Conservation (phyloP, 148 eudicot genomes). For the Silene conica region DNA sequence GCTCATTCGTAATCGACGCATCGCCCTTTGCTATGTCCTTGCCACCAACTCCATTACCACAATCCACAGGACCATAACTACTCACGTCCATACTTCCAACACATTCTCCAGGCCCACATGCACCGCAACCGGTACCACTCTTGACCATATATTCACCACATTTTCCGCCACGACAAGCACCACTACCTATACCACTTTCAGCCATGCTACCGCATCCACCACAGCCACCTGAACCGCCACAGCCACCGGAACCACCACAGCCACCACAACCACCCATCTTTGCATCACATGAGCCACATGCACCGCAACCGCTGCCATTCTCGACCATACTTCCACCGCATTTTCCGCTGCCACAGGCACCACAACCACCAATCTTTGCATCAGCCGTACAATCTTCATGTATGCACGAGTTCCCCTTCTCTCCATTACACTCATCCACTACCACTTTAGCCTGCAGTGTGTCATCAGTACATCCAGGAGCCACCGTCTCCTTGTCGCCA, state of each 20-base stretch:
- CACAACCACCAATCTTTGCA: background rate
- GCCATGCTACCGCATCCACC: conserved; percentile 21
- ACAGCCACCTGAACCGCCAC: no score
- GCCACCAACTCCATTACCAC: conserved; percentile 17
- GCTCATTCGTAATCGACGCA: conserved; percentile 8
- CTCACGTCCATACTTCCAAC: conserved; percentile 30
- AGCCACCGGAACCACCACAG: conserved; percentile 29
- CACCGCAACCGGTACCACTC: conserved; percentile 11
- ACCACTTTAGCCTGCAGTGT: conserved; percentile 22
- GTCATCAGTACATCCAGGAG: conserved; percentile 14
- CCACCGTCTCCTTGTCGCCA: conserved; percentile 6
- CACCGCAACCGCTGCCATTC: conserved; percentile 7
- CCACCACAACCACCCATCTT: conserved; percentile 28
- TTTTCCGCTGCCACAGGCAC: conserved; percentile 25
- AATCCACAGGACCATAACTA: background rate
- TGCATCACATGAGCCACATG: background rate
- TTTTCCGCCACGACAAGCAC: conserved; percentile 28
- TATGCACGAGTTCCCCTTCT: conserved; percentile 12
- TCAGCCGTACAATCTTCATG: background rate
- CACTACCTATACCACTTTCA: conserved; percentile 34
- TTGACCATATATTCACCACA: conserved; percentile 3
- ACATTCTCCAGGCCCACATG: no score
- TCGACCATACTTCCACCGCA: conserved; percentile 17
- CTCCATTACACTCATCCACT: conserved; percentile 25
- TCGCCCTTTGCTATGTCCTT: conserved; percentile 5